These are phyloP conservation scores for Heliamphora pulchella DNA, from an alignment of 179 eudicot species.

Conservation along the genomic window DNA sequence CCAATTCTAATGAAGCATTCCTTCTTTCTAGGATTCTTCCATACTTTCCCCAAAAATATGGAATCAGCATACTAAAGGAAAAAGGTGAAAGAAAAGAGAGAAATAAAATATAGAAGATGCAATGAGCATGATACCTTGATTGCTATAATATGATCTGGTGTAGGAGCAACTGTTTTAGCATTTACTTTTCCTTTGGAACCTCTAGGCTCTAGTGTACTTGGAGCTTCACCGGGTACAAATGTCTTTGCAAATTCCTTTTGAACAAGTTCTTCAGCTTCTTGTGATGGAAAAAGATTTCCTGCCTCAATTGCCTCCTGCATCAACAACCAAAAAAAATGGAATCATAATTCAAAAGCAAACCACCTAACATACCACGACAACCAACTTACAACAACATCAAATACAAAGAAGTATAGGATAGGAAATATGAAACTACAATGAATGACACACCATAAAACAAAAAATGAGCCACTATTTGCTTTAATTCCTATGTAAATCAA, in stretches of 20 bases:
- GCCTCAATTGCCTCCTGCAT: constrained; percentile 82
- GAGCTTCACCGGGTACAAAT: constrained; percentile 52
- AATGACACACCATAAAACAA: not conserved
- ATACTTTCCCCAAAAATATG: no score
- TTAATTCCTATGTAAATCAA: no score
- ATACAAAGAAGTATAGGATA: not conserved
- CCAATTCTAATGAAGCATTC: not conserved
- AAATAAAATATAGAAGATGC: not conserved
- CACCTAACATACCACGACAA: no score
- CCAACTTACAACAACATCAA: no score
- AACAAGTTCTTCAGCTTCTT: constrained; percentile 84
- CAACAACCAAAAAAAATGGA: not conserved
- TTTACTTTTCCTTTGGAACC: constrained; percentile 51
- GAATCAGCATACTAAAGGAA: no score
- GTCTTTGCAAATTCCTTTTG: constrained; percentile 56
- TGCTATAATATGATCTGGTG: constrained; percentile 93
- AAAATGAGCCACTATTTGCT: no score
- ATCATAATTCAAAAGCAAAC: not conserved
- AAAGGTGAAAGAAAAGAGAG: no score
- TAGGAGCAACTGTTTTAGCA: constrained; percentile 63
- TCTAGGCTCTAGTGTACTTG: constrained; percentile 27
- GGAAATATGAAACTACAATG: not conserved
- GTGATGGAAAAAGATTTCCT: constrained; percentile 57
- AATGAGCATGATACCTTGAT: constrained; percentile 56
- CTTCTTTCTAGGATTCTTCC: not conserved